Evolutionary conservation across 208 protist species (phyloP).

Genomic region (Leishmania amazonensis): DNA sequence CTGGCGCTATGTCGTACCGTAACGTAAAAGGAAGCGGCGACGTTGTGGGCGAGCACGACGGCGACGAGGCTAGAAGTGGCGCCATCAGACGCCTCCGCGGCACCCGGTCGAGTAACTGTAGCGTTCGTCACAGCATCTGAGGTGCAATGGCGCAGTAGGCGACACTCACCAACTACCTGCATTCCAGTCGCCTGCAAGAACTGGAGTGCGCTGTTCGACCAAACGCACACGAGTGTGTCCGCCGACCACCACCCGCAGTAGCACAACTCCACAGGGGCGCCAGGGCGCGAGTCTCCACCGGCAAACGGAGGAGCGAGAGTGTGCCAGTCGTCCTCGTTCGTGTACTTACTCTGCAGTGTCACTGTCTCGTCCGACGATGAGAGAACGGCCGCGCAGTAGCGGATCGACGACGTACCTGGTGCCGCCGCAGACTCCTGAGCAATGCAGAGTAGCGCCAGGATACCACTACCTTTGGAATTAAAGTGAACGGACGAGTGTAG

Average conservation of each 20-base stretch:
- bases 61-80: slow-evolving; percentile 35
- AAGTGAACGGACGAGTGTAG: slow-evolving; percentile 24
- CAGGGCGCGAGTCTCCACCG: not conserved
- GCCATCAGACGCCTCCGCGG: not conserved
- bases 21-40: slow-evolving; percentile 48
- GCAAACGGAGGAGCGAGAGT: slow-evolving; percentile 16
- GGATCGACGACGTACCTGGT: not conserved
- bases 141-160: slow-evolving; percentile 23
- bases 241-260: slow-evolving; percentile 55
- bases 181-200: slow-evolving; percentile 13
- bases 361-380: slow-evolving; percentile 11
- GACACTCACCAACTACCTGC: slow-evolving; percentile 15
- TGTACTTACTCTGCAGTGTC: slow-evolving; percentile 15
- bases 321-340: slow-evolving; percentile 21
- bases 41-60: slow-evolving; percentile 48
- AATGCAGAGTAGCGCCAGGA: slow-evolving; percentile 12
- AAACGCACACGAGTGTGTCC: slow-evolving; percentile 44
- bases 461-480: slow-evolving; percentile 21
- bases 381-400: slow-evolving; percentile 19
- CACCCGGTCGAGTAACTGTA: slow-evolving; percentile 15
- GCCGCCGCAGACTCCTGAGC: slow-evolving; percentile 1
- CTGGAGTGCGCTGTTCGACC: slow-evolving; percentile 60
- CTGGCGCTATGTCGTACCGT: slow-evolving; percentile 1
- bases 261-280: slow-evolving; percentile 15
- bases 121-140: slow-evolving; percentile 25